phyloP scores from a whole-genome alignment of 2,329 filamentous ascomycete genomes.

The Trichoderma sp. region DNA sequence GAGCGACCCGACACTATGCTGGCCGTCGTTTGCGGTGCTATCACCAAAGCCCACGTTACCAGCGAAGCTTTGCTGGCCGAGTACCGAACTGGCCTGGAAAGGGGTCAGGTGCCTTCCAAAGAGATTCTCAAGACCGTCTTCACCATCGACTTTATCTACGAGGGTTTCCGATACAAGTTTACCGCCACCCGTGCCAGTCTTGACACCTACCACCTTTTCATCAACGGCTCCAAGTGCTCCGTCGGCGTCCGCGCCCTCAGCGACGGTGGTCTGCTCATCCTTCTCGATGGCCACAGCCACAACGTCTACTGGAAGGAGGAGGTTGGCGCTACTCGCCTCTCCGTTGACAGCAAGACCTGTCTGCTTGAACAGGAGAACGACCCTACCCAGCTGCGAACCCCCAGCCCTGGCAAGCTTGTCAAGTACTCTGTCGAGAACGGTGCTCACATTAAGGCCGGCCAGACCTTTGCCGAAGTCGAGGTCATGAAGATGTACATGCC shows the following conservation, averaged over 20 bases:
- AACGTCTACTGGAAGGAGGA: conserved; percentile 99
- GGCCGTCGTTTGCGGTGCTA: conserved; percentile 91
- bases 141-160: conserved; percentile 97
- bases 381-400: conserved; percentile 91
- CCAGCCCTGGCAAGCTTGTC: conserved; percentile 94
- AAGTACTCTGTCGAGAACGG: conserved; percentile 97
- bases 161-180: conserved; percentile 95
- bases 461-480: conserved; percentile 94
- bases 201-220: conserved; percentile 96
- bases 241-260: conserved; percentile 90
- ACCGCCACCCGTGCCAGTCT: conserved; percentile 88
- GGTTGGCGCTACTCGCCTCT: conserved; percentile 89
- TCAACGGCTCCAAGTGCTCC: conserved; percentile 95
- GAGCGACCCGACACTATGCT: conserved; percentile 92
- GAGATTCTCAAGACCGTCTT: conserved; percentile 98
- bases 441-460: conserved; percentile 84
- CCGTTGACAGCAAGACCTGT: conserved; percentile 97
- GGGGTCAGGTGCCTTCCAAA: conserved; percentile 95
- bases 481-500: conserved; percentile 99
- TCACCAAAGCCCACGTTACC: conserved; percentile 91
- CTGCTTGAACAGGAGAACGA: conserved; percentile 98
- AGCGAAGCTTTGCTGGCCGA: conserved; percentile 85
- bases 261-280: conserved; percentile 87
- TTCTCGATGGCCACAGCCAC: conserved; percentile 90
- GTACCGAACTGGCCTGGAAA: conserved; percentile 85